These are phyloP conservation scores for Tetrahymena borealis DNA, from an alignment of 73 alveolate genomes.

Conservation along the genomic window DNA sequence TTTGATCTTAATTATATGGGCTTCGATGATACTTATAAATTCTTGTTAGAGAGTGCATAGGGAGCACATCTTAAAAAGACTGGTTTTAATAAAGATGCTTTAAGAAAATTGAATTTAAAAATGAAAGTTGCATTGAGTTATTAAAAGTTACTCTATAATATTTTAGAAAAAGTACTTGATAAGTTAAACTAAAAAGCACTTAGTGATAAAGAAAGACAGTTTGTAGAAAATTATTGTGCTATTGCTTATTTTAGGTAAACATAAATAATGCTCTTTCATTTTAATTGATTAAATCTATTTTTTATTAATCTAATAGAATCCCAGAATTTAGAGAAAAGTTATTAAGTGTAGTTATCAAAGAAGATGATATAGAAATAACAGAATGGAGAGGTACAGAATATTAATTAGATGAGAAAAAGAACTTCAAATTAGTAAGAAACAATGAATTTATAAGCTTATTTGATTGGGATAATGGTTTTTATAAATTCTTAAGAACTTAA, in stretches of 20 bases:
- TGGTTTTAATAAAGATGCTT: neutral
- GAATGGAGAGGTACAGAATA: slow-evolving; percentile 46
- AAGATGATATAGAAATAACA: slow-evolving; percentile 21
- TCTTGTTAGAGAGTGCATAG: neutral
- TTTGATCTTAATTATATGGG: neutral
- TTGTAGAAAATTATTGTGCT: slow-evolving; percentile 56
- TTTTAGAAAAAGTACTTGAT: slow-evolving; percentile 45
- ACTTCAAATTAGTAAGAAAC: neutral
- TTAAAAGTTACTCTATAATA: slow-evolving; percentile 40
- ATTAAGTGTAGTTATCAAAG: slow-evolving; percentile 6
- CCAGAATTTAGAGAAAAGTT: slow-evolving; percentile 43
- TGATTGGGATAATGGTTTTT: slow-evolving; percentile 73
- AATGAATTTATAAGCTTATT: slow-evolving; percentile 42
- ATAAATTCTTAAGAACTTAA: slow-evolving; percentile 22
- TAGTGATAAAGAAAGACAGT: slow-evolving; percentile 64
- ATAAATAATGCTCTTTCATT: neutral
- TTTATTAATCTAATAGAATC: neutral
- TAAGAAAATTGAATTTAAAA: slow-evolving; percentile 6
- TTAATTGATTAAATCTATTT: neutral
- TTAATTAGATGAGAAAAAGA: slow-evolving; percentile 14
- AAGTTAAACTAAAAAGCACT: slow-evolving; percentile 66
- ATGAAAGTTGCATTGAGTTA: slow-evolving; percentile 48
- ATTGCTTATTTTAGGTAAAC: slow-evolving; percentile 59
- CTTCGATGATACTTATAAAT: neutral
- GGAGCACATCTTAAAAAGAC: neutral